These are phyloP conservation scores for Cystofilobasidium bisporidii DNA, from an alignment of 768 basidiomycete genomes.

Conservation along the genomic window DNA sequence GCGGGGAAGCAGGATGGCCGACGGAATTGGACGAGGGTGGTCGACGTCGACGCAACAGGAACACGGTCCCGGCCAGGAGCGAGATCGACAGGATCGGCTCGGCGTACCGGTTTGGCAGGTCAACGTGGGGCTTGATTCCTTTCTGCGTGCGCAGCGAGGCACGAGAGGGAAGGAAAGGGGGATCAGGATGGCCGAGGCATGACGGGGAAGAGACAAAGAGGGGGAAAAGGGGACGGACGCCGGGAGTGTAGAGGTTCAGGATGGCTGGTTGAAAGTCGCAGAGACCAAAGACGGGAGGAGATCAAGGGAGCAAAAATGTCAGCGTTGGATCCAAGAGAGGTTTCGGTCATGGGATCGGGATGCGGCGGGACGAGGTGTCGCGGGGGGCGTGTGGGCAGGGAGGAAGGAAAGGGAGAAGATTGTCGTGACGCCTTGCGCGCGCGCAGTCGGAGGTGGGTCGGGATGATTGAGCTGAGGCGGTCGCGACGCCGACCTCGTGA, in stretches of 20 bases:
- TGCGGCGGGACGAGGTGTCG: too few relatives aligned
- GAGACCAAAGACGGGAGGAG: neutral
- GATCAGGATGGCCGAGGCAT: constrained; percentile 56
- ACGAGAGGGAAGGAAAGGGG: constrained; percentile 45
- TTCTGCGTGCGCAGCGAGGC: constrained; percentile 36
- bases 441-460: neutral
- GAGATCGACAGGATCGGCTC: constrained; percentile 86
- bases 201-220: neutral
- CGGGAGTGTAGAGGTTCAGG: constrained; percentile 76
- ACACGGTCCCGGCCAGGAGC: constrained; percentile 61
- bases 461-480: too few relatives aligned
- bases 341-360: neutral
- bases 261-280: constrained; percentile 49
- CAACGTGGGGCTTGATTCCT: constrained; percentile 81
- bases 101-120: constrained; percentile 69
- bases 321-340: too few relatives aligned
- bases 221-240: constrained; percentile 41
- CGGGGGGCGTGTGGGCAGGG: too few relatives aligned
- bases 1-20: neutral
- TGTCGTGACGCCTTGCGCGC: too few relatives aligned
- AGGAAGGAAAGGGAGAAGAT: too few relatives aligned
- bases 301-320: neutral
- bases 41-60: constrained; percentile 17
- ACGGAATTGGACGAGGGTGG: neutral
- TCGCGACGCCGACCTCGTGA: too few relatives aligned